These are phyloP conservation scores for Enterospora canceri DNA, from an alignment of 371 early-diverging fungal species.

Conservation along the genomic window DNA sequence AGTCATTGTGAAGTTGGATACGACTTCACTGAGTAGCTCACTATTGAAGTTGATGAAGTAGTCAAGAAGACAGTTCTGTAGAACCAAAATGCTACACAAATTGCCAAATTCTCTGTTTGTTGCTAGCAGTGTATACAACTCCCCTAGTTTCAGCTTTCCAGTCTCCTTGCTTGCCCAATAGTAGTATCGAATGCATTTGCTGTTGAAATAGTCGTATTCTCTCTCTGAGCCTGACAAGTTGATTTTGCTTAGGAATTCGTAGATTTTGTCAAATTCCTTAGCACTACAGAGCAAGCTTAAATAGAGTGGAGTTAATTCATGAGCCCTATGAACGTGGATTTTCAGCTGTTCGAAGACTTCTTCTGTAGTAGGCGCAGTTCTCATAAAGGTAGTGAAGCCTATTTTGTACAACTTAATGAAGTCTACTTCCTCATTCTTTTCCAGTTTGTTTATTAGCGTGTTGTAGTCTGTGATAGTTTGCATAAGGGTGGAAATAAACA, in stretches of 20 bases:
- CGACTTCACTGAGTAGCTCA: no score
- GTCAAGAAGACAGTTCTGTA: slow-evolving; percentile 29
- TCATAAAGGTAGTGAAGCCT: no score
- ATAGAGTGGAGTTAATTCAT: no score
- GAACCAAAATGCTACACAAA: slow-evolving; percentile 18
- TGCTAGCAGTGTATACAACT: slow-evolving; percentile 14
- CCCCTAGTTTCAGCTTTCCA: background rate
- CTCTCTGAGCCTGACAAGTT: background rate
- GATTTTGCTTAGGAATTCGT: background rate
- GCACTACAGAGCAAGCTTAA: background rate
- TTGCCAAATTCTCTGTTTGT: slow-evolving; percentile 32
- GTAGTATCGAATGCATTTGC: slow-evolving; percentile 5
- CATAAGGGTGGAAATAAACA: no score
- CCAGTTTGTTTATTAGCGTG: no score
- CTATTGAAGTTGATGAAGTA: slow-evolving; percentile 18
- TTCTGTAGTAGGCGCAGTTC: no score
- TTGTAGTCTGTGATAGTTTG: no score
- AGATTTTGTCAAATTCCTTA: background rate
- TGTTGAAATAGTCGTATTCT: background rate
- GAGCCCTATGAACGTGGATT: no score
- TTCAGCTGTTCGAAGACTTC: no score
- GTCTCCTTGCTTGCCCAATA: background rate
- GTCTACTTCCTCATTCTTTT: no score
- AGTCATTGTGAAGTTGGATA: no score
- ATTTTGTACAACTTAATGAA: no score